phyloP scores from a whole-genome alignment of 768 basidiomycete species.

The Neoboletus subvelutipes region DNA sequence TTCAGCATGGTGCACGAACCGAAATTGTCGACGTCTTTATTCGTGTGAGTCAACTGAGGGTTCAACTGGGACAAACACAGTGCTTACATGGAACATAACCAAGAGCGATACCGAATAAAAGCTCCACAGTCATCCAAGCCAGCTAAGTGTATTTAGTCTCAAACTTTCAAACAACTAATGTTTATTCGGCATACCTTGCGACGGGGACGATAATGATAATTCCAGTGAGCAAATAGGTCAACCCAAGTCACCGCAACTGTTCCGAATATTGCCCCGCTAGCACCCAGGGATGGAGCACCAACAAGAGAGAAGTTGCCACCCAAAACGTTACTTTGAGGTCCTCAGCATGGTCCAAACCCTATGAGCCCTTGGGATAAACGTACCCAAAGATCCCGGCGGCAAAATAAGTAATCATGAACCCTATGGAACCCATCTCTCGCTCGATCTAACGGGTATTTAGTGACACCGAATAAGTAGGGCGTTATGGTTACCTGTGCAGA shows the following conservation, averaged over 20 bases:
- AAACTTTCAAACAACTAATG: not conserved
- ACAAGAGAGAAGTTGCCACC: constrained; percentile 93
- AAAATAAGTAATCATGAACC: constrained; percentile 84
- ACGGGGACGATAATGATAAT: constrained; percentile 78
- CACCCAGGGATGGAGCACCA: constrained; percentile 86
- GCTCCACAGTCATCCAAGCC: constrained; percentile 79
- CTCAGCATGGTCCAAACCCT: constrained; percentile 3
- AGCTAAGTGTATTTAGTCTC: constrained; percentile 47
- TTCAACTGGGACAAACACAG: not conserved
- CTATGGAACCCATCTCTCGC: constrained; percentile 84
- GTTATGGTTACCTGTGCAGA: constrained; percentile 61
- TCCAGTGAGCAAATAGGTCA: constrained; percentile 91
- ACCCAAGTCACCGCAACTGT: constrained; percentile 85
- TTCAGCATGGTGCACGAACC: constrained; percentile 41
- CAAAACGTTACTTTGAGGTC: constrained; percentile 62
- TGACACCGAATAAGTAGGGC: not conserved
- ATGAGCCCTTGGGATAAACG: constrained; percentile 2
- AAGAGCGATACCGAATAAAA: constrained; percentile 81
- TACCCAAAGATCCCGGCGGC: constrained; percentile 93
- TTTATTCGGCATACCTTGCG: constrained; percentile 53
- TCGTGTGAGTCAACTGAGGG: constrained; percentile 15
- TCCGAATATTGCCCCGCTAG: constrained; percentile 91
- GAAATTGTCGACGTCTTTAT: constrained; percentile 84
- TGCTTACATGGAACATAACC: constrained; percentile 79
- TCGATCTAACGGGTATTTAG: constrained; percentile 59